These are phyloP conservation scores for Lycium barbarum DNA, from an alignment of 257 asterid species.

Conservation along the genomic window DNA sequence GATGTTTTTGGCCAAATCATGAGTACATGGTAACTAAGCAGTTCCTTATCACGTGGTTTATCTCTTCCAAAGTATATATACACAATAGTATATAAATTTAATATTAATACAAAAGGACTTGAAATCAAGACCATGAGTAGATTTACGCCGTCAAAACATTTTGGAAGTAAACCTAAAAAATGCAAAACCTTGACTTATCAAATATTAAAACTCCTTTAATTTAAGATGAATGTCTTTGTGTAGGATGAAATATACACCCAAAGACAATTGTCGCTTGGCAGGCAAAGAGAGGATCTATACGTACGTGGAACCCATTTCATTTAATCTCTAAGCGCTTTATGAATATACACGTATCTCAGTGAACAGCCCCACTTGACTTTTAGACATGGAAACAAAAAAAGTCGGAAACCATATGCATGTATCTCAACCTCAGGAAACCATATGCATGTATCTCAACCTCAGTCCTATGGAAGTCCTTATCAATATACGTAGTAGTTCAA, in stretches of 20 bases:
- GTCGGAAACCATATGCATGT: neutral
- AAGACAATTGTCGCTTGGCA: constrained; percentile 3
- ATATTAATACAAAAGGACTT: too few relatives aligned
- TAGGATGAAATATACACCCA: neutral
- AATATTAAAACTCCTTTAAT: neutral
- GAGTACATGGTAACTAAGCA: too few relatives aligned
- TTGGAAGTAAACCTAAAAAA: neutral
- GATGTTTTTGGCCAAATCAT: too few relatives aligned
- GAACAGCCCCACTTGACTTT: neutral
- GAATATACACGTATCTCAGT: neutral
- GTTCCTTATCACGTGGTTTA: too few relatives aligned
- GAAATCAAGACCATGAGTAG: too few relatives aligned
- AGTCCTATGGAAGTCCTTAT: constrained; percentile 26
- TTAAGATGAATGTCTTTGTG: neutral
- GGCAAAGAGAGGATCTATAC: neutral
- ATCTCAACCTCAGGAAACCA: too few relatives aligned
- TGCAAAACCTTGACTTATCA: neutral
- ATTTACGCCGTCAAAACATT: too few relatives aligned
- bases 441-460: neutral
- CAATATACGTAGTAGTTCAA: constrained; percentile 8
- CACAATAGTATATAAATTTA: too few relatives aligned
- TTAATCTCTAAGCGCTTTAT: neutral
- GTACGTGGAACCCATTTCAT: neutral
- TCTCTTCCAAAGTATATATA: too few relatives aligned
- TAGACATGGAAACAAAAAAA: neutral